Percentiles rank a stretch among this genome's conserved stretches.
These are phyloP conservation scores for Naematelia encephala DNA, from an alignment of 768 basidiomycete genomes.

Conservation along the genomic window DNA sequence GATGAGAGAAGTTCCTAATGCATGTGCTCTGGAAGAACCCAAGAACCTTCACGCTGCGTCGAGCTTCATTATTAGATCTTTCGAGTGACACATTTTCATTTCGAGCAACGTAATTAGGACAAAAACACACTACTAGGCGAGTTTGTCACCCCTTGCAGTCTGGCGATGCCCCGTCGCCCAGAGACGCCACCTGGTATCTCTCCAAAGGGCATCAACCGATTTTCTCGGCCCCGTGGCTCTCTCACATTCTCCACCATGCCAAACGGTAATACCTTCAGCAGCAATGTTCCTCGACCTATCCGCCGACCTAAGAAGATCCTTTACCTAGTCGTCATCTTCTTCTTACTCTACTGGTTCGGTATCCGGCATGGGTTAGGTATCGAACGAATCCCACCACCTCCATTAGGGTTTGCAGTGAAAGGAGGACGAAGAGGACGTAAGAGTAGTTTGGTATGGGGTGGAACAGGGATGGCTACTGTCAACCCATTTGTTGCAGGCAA, in stretches of 20 bases:
- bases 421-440: constrained; percentile 33
- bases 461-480: constrained; percentile 33
- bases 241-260: background rate
- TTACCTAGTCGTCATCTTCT: constrained; percentile 46
- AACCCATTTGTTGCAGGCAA: constrained; percentile 3
- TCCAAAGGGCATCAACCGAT: constrained; percentile 2
- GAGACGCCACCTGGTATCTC: background rate
- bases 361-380: constrained; percentile 48
- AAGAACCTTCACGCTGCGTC: too few relatives aligned
- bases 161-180: background rate
- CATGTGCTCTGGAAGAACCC: too few relatives aligned
- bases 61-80: too few relatives aligned
- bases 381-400: constrained; percentile 40
- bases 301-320: constrained; percentile 46
- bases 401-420: constrained; percentile 35
- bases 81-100: background rate
- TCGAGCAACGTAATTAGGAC: background rate
- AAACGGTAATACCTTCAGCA: background rate
- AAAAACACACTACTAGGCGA: background rate
- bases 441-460: constrained; percentile 24
- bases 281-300: constrained; percentile 28
- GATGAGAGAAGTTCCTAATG: too few relatives aligned
- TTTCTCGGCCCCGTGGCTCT: background rate
- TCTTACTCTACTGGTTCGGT: constrained; percentile 48
- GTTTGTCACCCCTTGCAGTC: background rate